A percentile compares a stretch with the other conserved stretches of the same genome.
Conservation (phyloP, 2,329 filamentous ascomycete species). For the Stagonosporopsis tanaceti region DNA sequence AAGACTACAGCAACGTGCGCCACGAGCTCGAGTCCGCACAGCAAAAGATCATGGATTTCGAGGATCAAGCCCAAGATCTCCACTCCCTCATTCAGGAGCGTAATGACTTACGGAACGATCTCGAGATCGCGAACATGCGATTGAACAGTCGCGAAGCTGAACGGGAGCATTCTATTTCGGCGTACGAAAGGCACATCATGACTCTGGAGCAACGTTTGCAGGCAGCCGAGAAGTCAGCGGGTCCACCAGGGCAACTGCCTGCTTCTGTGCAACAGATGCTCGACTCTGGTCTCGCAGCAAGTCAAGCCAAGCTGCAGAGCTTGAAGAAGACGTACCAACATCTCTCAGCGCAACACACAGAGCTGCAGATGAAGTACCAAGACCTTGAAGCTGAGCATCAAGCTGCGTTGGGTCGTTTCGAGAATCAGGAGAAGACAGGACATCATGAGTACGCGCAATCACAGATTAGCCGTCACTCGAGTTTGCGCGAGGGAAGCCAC, state of each 20-base stretch:
- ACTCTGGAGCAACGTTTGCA: slow-evolving; percentile 53
- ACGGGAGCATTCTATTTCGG: slow-evolving; percentile 55
- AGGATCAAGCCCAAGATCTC: slow-evolving; percentile 51
- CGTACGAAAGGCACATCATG: slow-evolving; percentile 58
- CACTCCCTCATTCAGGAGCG: slow-evolving; percentile 66
- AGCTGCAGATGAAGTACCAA: slow-evolving; percentile 57
- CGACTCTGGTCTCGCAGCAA: slow-evolving; percentile 58
- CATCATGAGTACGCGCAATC: slow-evolving; percentile 29
- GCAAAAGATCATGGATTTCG: slow-evolving; percentile 42
- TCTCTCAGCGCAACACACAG: slow-evolving; percentile 59
- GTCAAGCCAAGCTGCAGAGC: slow-evolving; percentile 57
- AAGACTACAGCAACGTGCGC: slow-evolving; percentile 61
- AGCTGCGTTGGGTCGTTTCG: slow-evolving; percentile 37
- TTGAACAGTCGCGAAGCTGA: slow-evolving; percentile 63
- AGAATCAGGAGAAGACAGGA: slow-evolving; percentile 27
- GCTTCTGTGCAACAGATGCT: slow-evolving; percentile 57
- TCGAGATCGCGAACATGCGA: slow-evolving; percentile 67
- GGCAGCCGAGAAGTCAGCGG: slow-evolving; percentile 32
- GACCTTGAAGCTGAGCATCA: slow-evolving; percentile 50
- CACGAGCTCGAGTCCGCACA: slow-evolving; percentile 44
- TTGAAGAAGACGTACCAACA: slow-evolving; percentile 62
- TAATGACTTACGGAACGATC: slow-evolving; percentile 65
- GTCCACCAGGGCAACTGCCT: slow-evolving; percentile 45
- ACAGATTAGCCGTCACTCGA: slow-evolving; percentile 39
- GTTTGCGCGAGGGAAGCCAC: slow-evolving; percentile 30